phyloP scores from a whole-genome alignment of 441 rosid genomes.

The Bocquillonia castaneifolia region DNA sequence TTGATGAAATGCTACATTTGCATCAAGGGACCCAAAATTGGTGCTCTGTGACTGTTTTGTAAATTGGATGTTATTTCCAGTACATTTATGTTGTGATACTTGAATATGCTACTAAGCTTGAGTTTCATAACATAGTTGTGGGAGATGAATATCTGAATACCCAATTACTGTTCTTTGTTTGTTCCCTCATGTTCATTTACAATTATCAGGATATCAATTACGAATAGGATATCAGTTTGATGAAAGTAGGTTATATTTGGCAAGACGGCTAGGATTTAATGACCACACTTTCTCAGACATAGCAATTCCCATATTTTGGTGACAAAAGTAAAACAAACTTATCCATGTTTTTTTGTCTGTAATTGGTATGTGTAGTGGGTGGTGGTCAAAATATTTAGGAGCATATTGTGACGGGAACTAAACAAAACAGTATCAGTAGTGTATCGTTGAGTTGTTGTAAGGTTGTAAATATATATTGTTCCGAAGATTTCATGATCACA shows the following conservation, averaged over 20 bases:
- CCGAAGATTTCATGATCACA: too few relatives aligned
- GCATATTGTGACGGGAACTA: too few relatives aligned
- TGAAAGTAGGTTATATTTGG: not conserved
- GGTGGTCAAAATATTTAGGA: too few relatives aligned
- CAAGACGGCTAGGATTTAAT: not conserved
- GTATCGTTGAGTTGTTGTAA: too few relatives aligned
- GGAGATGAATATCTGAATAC: slow-evolving; percentile 10
- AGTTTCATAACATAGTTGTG: slow-evolving; percentile 5
- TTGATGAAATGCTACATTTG: slow-evolving; percentile 28
- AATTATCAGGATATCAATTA: not conserved
- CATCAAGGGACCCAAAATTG: not conserved
- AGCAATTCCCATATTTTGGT: not conserved
- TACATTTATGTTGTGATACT: not conserved
- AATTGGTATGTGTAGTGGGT: too few relatives aligned
- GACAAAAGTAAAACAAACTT: too few relatives aligned
- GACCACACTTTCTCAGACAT: not conserved
- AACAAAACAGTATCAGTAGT: too few relatives aligned
- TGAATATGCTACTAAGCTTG: not conserved
- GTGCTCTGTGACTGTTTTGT: not conserved
- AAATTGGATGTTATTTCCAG: not conserved
- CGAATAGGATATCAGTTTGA: not conserved
- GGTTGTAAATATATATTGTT: too few relatives aligned
- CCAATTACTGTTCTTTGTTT: not conserved
- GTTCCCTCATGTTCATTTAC: not conserved
- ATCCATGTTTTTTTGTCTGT: too few relatives aligned